Conservation (phyloP, 192 early-diverging fungal genomes). For the Coemansia sp. region DNA sequence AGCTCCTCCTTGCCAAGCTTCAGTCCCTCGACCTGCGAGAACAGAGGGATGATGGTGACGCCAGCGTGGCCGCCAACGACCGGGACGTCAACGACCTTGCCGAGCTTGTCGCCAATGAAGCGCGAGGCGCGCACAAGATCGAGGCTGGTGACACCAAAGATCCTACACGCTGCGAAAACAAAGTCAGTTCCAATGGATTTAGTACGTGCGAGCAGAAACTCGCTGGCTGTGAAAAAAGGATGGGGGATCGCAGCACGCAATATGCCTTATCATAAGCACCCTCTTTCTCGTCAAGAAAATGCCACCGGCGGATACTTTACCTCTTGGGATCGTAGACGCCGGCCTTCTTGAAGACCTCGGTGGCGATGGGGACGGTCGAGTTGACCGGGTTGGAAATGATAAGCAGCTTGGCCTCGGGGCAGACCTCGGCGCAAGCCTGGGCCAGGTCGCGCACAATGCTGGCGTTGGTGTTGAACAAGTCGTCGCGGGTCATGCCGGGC, state of each 20-base stretch:
- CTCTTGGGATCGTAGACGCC: slow-evolving; percentile 82
- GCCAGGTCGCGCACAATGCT: slow-evolving; percentile 84
- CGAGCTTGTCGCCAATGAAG: slow-evolving; percentile 86
- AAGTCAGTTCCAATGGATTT: not conserved
- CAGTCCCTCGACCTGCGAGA: slow-evolving; percentile 74
- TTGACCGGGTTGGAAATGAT: slow-evolving; percentile 97
- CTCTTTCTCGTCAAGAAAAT: not conserved
- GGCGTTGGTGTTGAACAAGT: slow-evolving; percentile 98
- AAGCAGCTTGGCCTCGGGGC: slow-evolving; percentile 85
- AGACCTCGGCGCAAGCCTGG: slow-evolving; percentile 71
- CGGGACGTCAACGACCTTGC: slow-evolving; percentile 72
- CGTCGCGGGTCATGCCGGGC: slow-evolving; percentile 99
- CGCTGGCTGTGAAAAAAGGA: no score
- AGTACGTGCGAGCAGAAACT: not conserved
- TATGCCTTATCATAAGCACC: not conserved
- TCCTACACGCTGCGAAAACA: slow-evolving; percentile 20
- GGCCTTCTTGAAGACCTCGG: slow-evolving; percentile 86
- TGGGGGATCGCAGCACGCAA: not conserved
- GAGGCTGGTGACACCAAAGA: slow-evolving; percentile 97
- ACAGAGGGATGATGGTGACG: slow-evolving; percentile 94
- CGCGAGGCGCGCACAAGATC: slow-evolving; percentile 97
- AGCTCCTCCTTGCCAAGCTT: slow-evolving; percentile 83
- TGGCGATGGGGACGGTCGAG: slow-evolving; percentile 94
- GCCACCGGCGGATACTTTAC: slow-evolving; percentile 13
- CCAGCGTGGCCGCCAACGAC: slow-evolving; percentile 98